Evolutionary conservation across 2,329 filamentous ascomycete species (phyloP).

Genomic region (Cordyceps cateniannulata): DNA sequence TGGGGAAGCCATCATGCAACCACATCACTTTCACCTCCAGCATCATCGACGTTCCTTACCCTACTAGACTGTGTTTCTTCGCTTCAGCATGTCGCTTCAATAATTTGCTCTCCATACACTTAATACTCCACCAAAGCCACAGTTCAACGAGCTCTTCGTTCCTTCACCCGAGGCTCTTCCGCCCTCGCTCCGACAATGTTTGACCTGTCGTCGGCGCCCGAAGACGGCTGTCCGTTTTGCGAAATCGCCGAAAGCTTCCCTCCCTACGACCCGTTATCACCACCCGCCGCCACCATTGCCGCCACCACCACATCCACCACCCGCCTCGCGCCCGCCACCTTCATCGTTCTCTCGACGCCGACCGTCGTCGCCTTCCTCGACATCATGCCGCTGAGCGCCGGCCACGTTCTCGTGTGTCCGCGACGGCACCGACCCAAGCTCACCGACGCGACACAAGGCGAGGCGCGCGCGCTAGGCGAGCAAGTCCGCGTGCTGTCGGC

Average conservation of each 20-base stretch:
- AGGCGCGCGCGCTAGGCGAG: conserved; percentile 60
- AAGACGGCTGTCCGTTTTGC: conserved; percentile 54
- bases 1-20: not conserved
- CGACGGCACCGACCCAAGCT: conserved; percentile 73
- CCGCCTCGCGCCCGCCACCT: conserved; percentile 36
- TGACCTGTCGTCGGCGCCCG: conserved; percentile 27
- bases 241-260: conserved; percentile 45
- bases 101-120: not conserved
- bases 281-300: conserved; percentile 35
- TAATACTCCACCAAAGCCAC: too few relatives aligned
- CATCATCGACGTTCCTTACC: not conserved
- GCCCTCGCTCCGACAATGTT: conserved; percentile 22
- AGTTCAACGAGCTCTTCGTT: not conserved
- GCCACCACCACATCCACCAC: conserved; percentile 26
- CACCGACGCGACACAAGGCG: conserved; percentile 56
- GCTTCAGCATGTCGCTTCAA: not conserved
- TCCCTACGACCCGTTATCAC: conserved; percentile 38
- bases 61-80: not conserved
- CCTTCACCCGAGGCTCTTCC: not conserved
- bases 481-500: conserved; percentile 66
- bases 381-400: conserved; percentile 78
- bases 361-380: conserved; percentile 83
- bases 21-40: not conserved
- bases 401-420: conserved; percentile 78
- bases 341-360: conserved; percentile 71